phyloP scores from a whole-genome alignment of 352 stramenopile species.

The Pythium scleroteichum region DNA sequence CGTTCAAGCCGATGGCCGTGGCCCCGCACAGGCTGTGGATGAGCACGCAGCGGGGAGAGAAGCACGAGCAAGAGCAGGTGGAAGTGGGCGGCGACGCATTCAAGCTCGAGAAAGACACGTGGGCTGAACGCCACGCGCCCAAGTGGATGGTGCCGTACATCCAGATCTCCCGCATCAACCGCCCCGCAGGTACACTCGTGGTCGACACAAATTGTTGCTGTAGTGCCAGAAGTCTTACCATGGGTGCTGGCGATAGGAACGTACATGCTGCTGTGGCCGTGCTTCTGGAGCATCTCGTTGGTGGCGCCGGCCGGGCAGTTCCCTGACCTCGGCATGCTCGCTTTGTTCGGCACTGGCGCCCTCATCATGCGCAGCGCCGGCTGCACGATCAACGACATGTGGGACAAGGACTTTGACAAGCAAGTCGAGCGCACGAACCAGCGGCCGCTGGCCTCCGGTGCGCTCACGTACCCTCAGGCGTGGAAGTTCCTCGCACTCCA shows the following conservation, averaged over 20 bases:
- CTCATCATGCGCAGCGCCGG: conserved; percentile 97
- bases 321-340: conserved; percentile 81
- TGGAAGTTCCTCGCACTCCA: conserved; percentile 93
- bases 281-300: conserved; percentile 96
- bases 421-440: conserved; percentile 94
- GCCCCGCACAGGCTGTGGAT: conserved; percentile 12
- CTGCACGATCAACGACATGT: conserved; percentile 99
- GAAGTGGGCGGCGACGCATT: conserved; percentile 36
- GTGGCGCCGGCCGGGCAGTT: conserved; percentile 80
- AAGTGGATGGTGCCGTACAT: conserved; percentile 86
- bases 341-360: conserved; percentile 86
- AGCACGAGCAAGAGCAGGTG: not conserved
- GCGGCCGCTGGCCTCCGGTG: conserved; percentile 92
- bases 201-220: too few relatives aligned
- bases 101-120: conserved; percentile 83
- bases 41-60: not conserved
- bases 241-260: conserved; percentile 61
- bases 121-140: conserved; percentile 75
- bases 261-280: conserved; percentile 97
- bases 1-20: conserved; percentile 2
- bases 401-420: conserved; percentile 97
- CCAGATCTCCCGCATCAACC: conserved; percentile 84
- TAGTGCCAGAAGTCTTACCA: too few relatives aligned
- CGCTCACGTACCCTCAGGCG: conserved; percentile 90
- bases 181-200: conserved; percentile 53